Conservation (phyloP, 768 basidiomycete genomes). For the Boletus speciosus region DNA sequence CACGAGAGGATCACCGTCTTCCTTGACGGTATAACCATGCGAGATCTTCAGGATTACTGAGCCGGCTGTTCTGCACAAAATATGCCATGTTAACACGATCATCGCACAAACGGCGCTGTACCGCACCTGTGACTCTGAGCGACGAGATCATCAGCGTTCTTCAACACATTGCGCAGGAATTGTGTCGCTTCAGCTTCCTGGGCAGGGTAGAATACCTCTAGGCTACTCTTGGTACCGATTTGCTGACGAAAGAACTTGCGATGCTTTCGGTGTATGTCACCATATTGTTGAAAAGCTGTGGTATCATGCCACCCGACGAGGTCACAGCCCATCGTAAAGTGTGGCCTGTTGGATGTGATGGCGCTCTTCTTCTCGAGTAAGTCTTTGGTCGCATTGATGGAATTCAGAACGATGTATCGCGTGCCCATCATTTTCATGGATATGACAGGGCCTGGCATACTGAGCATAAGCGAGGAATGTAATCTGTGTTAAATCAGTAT, state of each 20-base stretch:
- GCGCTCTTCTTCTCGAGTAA: constrained; percentile 13
- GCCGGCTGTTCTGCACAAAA: constrained; percentile 30
- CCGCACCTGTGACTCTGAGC: constrained; percentile 3
- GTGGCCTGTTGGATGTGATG: constrained; percentile 5
- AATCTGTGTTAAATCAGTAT: not conserved
- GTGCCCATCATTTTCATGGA: constrained; percentile 35
- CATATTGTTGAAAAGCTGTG: constrained; percentile 8
- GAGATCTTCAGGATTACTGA: constrained; percentile 34
- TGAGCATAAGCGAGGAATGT: not conserved
- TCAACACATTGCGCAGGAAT: constrained; percentile 4
- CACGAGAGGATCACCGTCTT: constrained; percentile 32
- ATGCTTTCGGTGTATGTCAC: constrained; percentile 3
- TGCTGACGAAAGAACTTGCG: constrained; percentile 6
- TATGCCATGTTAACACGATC: not conserved
- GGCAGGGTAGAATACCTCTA: not conserved
- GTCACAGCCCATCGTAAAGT: constrained; percentile 18
- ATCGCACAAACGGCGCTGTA: not conserved
- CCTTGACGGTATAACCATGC: constrained; percentile 34
- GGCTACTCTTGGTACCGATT: constrained; percentile 4
- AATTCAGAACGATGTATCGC: constrained; percentile 48
- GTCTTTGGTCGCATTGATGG: constrained; percentile 30
- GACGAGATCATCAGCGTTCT: not conserved
- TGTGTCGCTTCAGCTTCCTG: constrained; percentile 1
- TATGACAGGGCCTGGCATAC: constrained; percentile 17
- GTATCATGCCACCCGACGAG: constrained; percentile 9